phyloP scores from a whole-genome alignment of 2,329 filamentous ascomycete species.

The Orbilia javanica region DNA sequence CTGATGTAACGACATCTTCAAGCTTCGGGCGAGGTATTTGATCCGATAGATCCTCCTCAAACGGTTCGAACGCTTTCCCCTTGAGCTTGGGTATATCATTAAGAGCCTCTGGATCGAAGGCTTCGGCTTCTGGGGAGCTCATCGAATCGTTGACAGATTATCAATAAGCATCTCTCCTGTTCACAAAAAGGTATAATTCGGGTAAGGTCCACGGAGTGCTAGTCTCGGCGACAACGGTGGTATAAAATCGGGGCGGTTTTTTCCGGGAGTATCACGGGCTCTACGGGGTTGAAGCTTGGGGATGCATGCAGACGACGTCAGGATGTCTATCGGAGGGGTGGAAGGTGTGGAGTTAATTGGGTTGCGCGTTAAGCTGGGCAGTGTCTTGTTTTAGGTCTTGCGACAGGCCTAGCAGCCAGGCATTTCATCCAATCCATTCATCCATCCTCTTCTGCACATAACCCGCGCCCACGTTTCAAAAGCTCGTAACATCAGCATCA shows the following conservation, averaged over 20 bases:
- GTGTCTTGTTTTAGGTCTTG: conserved; percentile 47
- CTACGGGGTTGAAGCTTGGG: conserved; percentile 12
- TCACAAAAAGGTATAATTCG: neutral
- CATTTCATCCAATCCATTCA: neutral
- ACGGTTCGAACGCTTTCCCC: conserved; percentile 53
- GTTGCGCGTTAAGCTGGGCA: conserved; percentile 45
- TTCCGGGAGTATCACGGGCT: conserved; percentile 7
- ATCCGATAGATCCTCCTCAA: conserved; percentile 48
- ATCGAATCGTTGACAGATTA: conserved; percentile 53
- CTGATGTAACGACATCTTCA: conserved; percentile 5
- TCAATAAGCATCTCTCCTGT: conserved; percentile 54
- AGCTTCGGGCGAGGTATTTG: conserved; percentile 7
- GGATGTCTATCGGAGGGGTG: conserved; percentile 15
- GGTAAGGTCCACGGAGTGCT: conserved; percentile 26
- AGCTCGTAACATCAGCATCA: conserved; percentile 15
- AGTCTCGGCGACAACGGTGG: conserved; percentile 35
- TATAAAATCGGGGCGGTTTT: neutral
- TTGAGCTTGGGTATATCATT: conserved; percentile 53
- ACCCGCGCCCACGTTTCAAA: conserved; percentile 34
- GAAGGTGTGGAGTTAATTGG: conserved; percentile 35
- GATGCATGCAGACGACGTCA: conserved; percentile 12
- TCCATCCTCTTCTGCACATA: neutral
- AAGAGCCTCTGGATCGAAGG: conserved; percentile 57
- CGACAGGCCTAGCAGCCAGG: conserved; percentile 29
- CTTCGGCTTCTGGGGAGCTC: conserved; percentile 58